Conservation (phyloP, 257 asterid species). For the Anisodus tanguticus region DNA sequence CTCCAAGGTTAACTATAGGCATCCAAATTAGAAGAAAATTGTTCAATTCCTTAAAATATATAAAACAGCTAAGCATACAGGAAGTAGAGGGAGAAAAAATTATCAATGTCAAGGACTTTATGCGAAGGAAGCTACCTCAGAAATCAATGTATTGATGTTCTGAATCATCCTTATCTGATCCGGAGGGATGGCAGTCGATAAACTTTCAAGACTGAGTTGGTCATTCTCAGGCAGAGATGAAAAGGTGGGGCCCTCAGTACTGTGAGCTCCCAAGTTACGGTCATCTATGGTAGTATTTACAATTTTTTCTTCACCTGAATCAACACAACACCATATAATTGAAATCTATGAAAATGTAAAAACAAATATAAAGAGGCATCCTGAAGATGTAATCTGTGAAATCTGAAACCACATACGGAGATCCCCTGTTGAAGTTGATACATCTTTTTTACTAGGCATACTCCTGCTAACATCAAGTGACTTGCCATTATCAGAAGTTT, state of each 20-base stretch:
- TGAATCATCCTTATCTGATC: slow-evolving; percentile 84
- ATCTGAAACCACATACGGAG: slow-evolving; percentile 59
- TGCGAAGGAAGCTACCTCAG: slow-evolving; percentile 59
- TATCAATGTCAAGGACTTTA: background rate
- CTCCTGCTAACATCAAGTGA: slow-evolving; percentile 52
- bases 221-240: slow-evolving; percentile 56
- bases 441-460: slow-evolving; percentile 55
- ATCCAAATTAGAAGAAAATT: background rate
- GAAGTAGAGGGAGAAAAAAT: background rate
- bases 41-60: background rate
- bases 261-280: slow-evolving; percentile 35
- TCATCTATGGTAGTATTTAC: slow-evolving; percentile 38
- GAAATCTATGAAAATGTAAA: slow-evolving; percentile 33
- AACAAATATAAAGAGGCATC: slow-evolving; percentile 14
- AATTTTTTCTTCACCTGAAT: slow-evolving; percentile 40
- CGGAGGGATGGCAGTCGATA: slow-evolving; percentile 61
- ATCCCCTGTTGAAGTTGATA: slow-evolving; percentile 89
- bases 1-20: slow-evolving; percentile 81
- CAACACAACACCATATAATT: slow-evolving; percentile 21
- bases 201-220: slow-evolving; percentile 57
- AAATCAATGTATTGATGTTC: slow-evolving; percentile 73
- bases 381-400: slow-evolving; percentile 5
- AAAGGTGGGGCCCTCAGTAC: slow-evolving; percentile 49
- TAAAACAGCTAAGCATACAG: background rate
- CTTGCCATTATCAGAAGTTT: slow-evolving; percentile 72